A percentile compares a stretch with the other conserved stretches of the same genome.
phyloP scores from a whole-genome alignment of 2,329 filamentous ascomycete genomes.

The Phialophora chinensis region DNA sequence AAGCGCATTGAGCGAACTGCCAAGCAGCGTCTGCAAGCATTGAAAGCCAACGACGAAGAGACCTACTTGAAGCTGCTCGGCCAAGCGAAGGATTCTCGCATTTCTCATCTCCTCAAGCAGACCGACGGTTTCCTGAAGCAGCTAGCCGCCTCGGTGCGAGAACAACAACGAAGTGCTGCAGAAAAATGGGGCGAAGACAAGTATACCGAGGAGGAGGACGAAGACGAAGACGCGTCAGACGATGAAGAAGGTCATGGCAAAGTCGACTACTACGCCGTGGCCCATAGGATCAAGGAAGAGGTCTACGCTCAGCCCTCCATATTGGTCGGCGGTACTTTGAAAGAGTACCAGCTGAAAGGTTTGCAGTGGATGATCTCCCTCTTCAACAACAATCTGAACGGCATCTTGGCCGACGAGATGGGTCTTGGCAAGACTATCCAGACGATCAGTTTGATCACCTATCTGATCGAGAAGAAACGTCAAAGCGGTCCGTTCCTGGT shows the following conservation, averaged over 20 bases:
- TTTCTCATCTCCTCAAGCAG: slow-evolving; percentile 93
- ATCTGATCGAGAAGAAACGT: slow-evolving; percentile 93
- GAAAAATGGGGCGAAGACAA: slow-evolving; percentile 75
- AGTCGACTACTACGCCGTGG: slow-evolving; percentile 98
- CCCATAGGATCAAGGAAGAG: slow-evolving; percentile 93
- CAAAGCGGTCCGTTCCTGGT: slow-evolving; percentile 93
- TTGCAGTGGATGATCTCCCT: slow-evolving; percentile 99
- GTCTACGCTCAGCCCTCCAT: slow-evolving; percentile 82
- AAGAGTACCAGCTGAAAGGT: slow-evolving; percentile 98
- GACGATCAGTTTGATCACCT: slow-evolving; percentile 95
- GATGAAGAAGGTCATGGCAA: slow-evolving; percentile 74
- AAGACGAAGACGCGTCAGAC: slow-evolving; percentile 68
- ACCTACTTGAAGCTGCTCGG: slow-evolving; percentile 97
- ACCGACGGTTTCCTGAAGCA: slow-evolving; percentile 97
- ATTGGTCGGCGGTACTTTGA: slow-evolving; percentile 87
- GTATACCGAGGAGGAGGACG: slow-evolving; percentile 60
- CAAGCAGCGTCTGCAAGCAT: slow-evolving; percentile 97
- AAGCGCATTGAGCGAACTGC: slow-evolving; percentile 96
- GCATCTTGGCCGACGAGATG: slow-evolving; percentile 98
- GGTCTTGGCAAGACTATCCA: slow-evolving; percentile 99
- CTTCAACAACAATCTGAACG: slow-evolving; percentile 99
- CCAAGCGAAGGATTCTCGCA: slow-evolving; percentile 98
- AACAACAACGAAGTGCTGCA: slow-evolving; percentile 83
- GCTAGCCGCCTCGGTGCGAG: slow-evolving; percentile 90
- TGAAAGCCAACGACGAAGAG: slow-evolving; percentile 99